Conservation (phyloP, 306 rosid genomes). For the Prunus mume region DNA sequence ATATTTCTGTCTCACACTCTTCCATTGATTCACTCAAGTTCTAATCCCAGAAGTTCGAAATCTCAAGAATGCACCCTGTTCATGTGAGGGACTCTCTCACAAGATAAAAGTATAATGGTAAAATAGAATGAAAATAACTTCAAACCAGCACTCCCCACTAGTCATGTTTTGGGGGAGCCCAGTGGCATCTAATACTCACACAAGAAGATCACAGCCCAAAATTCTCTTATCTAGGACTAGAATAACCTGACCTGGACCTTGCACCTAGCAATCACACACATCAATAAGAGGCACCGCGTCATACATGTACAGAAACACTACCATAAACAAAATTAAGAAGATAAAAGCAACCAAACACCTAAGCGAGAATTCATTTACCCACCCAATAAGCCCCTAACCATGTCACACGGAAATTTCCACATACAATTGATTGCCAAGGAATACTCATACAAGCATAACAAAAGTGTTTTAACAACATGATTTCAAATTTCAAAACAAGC, state of each 20-base stretch:
- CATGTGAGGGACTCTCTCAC: too few relatives aligned
- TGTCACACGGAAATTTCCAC: not conserved
- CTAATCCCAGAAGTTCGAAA: not conserved
- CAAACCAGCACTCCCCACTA: too few relatives aligned
- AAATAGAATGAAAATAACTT: too few relatives aligned
- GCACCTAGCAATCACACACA: too few relatives aligned
- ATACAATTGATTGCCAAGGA: not conserved
- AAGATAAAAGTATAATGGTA: not conserved
- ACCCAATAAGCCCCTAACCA: not conserved
- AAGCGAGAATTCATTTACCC: not conserved
- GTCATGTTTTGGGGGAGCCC: too few relatives aligned
- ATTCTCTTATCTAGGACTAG: too few relatives aligned
- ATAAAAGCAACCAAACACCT: not conserved
- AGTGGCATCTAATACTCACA: too few relatives aligned
- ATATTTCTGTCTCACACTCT: not conserved
- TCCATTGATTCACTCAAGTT: not conserved
- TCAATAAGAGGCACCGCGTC: too few relatives aligned
- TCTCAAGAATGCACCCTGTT: too few relatives aligned
- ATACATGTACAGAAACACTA: not conserved
- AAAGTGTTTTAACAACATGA: not conserved
- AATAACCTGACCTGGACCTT: too few relatives aligned
- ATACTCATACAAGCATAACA: not conserved
- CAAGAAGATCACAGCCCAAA: too few relatives aligned
- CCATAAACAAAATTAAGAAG: not conserved
- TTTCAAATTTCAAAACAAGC: not conserved